Base-by-base conservation (phyloP, 225 moss, liverwort and hornwort species). In the Lunularia cruciata region DNA sequence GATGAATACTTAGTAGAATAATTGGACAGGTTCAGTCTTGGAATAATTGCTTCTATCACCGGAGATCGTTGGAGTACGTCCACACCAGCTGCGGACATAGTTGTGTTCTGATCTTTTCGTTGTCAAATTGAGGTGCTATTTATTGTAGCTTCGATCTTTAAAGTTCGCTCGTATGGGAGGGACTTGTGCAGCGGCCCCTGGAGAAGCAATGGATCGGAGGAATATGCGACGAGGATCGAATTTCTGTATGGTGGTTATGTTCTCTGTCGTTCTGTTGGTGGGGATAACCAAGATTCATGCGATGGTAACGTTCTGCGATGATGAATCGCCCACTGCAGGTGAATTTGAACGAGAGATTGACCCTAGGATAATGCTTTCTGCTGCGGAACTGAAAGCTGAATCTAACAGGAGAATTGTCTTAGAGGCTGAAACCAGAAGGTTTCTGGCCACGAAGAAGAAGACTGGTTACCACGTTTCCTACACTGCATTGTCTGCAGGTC, bases 381-480 rank as follows among this genome's bases (percentile, higher is more conserved):
- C 35, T 15, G 3, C 33, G 33, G 67, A 67, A 20, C 10, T 67
- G 52, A 7, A 5, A 34, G 31, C 48, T 12, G 67, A 67, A 22
- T 46, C 67, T 34, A 28, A 33, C 10, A 49, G 67, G 67, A 49
- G 67, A 16, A 8, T 14, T 19, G 13, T 52, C 26, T n/a, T 67
- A 10, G 67, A 67, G 32, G 32, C 46, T 1, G 67, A 67, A n/a
- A 20, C 49, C 5, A 51, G 67, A 8, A 65, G 65, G n/a, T 15
- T 52, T 10, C 33, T 67, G 49, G 67, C 67, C 12, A 33, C 28
- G 30, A 57, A 26, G 16, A 43, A 43, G 16, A 43, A 43, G 43
- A 43, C 1, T 16, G 51, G 49, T 4, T 7, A 32, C 14, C 72
- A 35, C 47, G 65, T 86, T 27, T 27, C 72, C 36, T 84, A 86